phyloP scores from a whole-genome alignment of 2,329 filamentous ascomycete genomes.

The Fusarium sp. region DNA sequence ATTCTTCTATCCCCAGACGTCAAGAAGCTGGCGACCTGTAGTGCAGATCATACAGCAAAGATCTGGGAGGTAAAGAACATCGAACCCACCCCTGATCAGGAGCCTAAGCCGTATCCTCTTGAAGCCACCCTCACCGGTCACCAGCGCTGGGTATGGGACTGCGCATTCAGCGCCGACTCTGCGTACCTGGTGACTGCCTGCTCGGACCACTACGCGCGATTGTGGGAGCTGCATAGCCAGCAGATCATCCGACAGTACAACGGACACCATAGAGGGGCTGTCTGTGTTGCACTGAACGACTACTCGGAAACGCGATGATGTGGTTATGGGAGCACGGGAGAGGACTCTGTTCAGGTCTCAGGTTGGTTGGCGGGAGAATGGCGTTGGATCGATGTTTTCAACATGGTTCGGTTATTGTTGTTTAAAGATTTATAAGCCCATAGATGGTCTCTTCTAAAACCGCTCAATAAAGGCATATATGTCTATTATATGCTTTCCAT shows the following conservation, averaged over 20 bases:
- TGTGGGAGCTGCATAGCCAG: conserved; percentile 91
- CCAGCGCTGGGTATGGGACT: conserved; percentile 98
- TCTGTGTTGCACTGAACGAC: conserved; percentile 94
- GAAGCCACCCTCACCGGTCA: conserved; percentile 91
- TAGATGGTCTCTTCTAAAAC: conserved; percentile 13
- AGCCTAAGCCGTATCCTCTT: conserved; percentile 77
- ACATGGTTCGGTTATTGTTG: conserved; percentile 17
- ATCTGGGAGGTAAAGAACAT: conserved; percentile 92
- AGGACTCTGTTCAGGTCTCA: conserved; percentile 28
- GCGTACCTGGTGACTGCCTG: conserved; percentile 95
- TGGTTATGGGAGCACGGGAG: conserved; percentile 17
- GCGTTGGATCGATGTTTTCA: conserved; percentile 45
- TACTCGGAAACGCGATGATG: conserved; percentile 72
- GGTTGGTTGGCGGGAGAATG: conserved; percentile 34
- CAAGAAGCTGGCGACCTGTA: conserved; percentile 94
- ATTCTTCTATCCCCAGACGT: conserved; percentile 94
- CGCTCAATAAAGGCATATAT: neutral
- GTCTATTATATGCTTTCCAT: neutral
- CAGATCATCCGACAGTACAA: conserved; percentile 96
- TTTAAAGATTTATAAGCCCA: conserved; percentile 17
- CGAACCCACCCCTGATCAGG: conserved; percentile 62
- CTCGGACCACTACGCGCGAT: conserved; percentile 90
- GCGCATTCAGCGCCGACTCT: conserved; percentile 92
- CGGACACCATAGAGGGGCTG: conserved; percentile 90
- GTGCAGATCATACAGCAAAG: conserved; percentile 92